These are phyloP conservation scores for Solanum lycopersicoides DNA, from an alignment of 257 asterid species.

Conservation along the genomic window DNA sequence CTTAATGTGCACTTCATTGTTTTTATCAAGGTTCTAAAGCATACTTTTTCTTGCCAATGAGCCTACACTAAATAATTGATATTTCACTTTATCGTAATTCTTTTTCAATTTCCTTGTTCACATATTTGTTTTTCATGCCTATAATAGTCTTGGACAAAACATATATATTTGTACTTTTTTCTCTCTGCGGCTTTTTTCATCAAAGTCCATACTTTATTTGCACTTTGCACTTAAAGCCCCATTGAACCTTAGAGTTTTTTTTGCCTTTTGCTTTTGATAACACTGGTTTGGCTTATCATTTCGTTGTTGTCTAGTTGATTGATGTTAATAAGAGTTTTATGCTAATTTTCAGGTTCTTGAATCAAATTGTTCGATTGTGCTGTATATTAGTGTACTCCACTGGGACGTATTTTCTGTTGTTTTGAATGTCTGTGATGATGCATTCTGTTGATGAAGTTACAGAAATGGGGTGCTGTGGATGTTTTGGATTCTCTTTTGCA, in stretches of 20 bases:
- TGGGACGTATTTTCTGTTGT: neutral
- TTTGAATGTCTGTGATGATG: slow-evolving; percentile 25
- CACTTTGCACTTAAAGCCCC: neutral
- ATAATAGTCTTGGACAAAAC: neutral
- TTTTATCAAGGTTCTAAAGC: neutral
- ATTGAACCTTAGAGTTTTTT: neutral
- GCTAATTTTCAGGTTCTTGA: slow-evolving; percentile 47
- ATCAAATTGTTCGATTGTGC: slow-evolving; percentile 13
- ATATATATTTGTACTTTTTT: neutral
- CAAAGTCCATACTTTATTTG: neutral
- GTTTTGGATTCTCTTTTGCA: slow-evolving; percentile 75
- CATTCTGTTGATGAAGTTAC: slow-evolving; percentile 31
- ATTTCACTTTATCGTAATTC: neutral
- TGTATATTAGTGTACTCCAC: slow-evolving; percentile 13
- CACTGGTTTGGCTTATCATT: neutral
- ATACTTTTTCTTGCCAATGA: neutral
- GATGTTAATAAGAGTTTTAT: neutral
- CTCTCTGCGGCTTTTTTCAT: neutral
- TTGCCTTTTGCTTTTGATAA: neutral
- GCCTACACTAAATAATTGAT: neutral
- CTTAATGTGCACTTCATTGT: neutral
- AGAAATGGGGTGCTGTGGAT: slow-evolving; percentile 88
- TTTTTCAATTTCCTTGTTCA: neutral
- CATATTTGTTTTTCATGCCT: neutral
- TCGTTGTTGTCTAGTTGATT: neutral